Evolutionary conservation across 148 eudicot species (phyloP), one percentile per base, ranked within the genome.

Genomic region (Diospyros lotus): DNA sequence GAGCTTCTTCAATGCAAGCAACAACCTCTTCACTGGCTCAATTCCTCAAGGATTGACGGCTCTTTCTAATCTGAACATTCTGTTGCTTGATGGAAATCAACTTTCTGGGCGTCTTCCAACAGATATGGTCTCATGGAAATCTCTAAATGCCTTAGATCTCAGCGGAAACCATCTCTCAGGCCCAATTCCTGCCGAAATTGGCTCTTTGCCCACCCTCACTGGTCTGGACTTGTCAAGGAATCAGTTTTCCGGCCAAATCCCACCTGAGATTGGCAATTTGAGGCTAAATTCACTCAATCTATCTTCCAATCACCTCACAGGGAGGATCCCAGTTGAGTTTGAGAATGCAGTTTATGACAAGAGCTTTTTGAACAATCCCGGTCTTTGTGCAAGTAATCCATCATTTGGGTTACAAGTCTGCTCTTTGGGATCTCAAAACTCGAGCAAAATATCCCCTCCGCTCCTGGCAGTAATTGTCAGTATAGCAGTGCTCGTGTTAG

Each of bases 121-220:
- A 4, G 68, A 65, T 5, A 65, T 65, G 44, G 28, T 65, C 5
- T 43, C 52, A 14, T 65, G 68, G 68, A 43, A n/a, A 1, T 43
- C 18, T 2, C 51, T 43, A 6, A 42, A 4, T 1, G 44, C 2
- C 14, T n/a, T 65, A 65, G 1, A 65, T 4, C 50, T 65, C 68
- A 43, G 52, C 9, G 14, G 81, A 64, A 64, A 64, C 68, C 46
- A 13, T 5, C 68, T 64, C 9, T 64, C 68, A 4, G 68, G 68
- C 5, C 44, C 14, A 13, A 64, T 64, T 64, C 68, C 68, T 40
- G 68, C 68, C 15, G 15, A 12, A 12, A 64, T 64, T 13, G 68
- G 68, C 13, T 64, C 48, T 64, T 64, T 64, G 13, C 68, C n/a
- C 68, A 13, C 5, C 17, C 79, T 77, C 68, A 75, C 68, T 42